phyloP scores from a whole-genome alignment of 2,329 filamentous ascomycete species.

The Colletotrichum echinochloae region DNA sequence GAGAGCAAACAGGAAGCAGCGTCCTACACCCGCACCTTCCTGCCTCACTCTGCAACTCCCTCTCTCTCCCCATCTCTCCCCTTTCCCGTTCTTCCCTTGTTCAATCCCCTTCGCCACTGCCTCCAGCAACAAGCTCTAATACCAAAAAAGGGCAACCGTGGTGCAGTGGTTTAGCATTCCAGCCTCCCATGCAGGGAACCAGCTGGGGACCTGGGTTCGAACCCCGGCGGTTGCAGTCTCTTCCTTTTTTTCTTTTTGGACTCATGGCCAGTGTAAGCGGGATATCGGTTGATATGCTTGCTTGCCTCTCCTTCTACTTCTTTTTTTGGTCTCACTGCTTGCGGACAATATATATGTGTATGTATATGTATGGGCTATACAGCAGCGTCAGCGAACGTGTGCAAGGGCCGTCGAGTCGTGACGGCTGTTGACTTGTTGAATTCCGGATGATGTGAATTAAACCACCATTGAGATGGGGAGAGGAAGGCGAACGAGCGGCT shows the following conservation, averaged over 20 bases:
- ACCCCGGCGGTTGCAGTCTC: slow-evolving; percentile 32
- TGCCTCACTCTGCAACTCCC: neutral
- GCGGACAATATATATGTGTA: no score
- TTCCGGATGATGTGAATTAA: neutral
- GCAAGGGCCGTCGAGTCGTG: neutral
- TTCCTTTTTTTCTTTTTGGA: neutral
- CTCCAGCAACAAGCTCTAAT: slow-evolving; percentile 10
- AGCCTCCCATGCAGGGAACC: slow-evolving; percentile 32
- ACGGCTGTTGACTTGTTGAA: neutral
- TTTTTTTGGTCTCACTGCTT: no score
- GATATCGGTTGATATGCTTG: neutral
- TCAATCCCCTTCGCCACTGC: neutral
- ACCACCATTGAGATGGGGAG: neutral
- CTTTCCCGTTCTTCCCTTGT: neutral
- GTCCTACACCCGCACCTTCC: neutral
- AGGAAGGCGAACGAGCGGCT: neutral
- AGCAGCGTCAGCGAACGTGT: neutral
- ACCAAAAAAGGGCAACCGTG: slow-evolving; percentile 23
- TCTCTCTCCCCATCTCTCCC: neutral
- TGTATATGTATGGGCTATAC: neutral
- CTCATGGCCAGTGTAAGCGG: neutral
- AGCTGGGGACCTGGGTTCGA: slow-evolving; percentile 39
- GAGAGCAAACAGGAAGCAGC: slow-evolving; percentile 31
- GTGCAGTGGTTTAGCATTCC: slow-evolving; percentile 41
- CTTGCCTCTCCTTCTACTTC: neutral